Evolutionary conservation across 768 basidiomycete species (phyloP), one percentile per base, ranked within the genome.

Genomic region (Gymnopilus junonius): DNA sequence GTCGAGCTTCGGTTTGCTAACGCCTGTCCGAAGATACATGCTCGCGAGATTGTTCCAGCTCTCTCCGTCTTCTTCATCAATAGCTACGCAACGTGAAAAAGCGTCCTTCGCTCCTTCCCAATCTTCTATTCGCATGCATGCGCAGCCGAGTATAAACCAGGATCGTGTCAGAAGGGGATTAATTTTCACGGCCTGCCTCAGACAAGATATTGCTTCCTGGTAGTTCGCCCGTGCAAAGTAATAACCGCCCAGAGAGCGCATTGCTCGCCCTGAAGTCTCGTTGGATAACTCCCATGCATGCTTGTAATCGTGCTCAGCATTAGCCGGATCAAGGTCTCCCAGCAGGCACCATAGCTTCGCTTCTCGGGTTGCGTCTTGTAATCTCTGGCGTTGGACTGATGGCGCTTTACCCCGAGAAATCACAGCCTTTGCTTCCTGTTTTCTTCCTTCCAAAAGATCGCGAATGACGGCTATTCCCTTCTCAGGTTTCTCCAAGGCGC

Each of bases 1-100:
- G 17, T 34, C 31, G 23, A 2, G 46, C 32, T 35, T 63, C 69
- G 70, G 62, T 69, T 76, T 65, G 71, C 67, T 55, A 65, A 82
- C 82, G 11, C 87, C 90, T 75, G 97, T 83, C 48, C 94, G 89
- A 64, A 99, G 85, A 76, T 98, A 97, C 72, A 95, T 89, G 61
- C 91, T 95, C 34, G 97, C 97, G 65, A 99, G 80, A 74, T 99
- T 99, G 69, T 91, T 97, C 97, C 97, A 99, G 67, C 95, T 97
- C 82, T 99, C 97, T 3, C 87, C 94, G 70, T 99, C 96, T 67
- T 99, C 97, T 62, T 96, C 94, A 63, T 99, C 97, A 62, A 99
- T 89, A 12, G 86, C 80, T 0, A 98, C 95, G 68, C 94, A 95
- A 14, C 96, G 83, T 54, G 80, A 80, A 74, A 99, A 99, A 0